A percentile compares a stretch with the other conserved stretches of the same genome.
These are phyloP conservation scores for Effrenium voratum DNA, from an alignment of 73 alveolate genomes.

Conservation along the genomic window DNA sequence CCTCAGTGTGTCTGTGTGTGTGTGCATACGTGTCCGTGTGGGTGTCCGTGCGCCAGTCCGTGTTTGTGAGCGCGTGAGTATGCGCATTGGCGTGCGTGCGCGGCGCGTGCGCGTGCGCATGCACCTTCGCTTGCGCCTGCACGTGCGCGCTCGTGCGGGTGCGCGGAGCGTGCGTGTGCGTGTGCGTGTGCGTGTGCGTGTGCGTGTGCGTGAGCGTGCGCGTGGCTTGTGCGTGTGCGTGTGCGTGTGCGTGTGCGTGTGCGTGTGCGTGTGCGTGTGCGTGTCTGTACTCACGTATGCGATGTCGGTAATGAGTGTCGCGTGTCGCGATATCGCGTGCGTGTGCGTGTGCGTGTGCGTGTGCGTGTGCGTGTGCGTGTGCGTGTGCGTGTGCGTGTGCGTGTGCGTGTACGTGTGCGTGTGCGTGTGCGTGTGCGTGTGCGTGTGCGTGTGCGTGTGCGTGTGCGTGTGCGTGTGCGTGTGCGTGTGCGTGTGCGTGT, in stretches of 20 bases:
- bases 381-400: conserved; percentile 59
- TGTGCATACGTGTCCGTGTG: background rate
- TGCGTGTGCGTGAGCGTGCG: too few relatives aligned
- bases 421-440: conserved; percentile 57
- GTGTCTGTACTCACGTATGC: too few relatives aligned
- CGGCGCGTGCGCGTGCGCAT: too few relatives aligned
- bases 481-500: conserved; percentile 57
- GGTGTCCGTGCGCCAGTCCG: too few relatives aligned
- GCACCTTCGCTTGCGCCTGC: too few relatives aligned
- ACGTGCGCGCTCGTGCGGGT: too few relatives aligned
- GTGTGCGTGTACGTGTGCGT: conserved; percentile 52
- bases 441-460: conserved; percentile 59
- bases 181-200: too few relatives aligned
- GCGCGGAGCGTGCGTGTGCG: too few relatives aligned
- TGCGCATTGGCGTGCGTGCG: too few relatives aligned
- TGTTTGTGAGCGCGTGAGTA: too few relatives aligned
- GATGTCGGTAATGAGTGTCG: background rate
- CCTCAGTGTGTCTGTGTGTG: background rate
- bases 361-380: conserved; percentile 57
- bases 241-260: background rate
- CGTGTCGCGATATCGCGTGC: background rate
- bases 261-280: background rate
- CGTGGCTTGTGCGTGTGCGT: too few relatives aligned
- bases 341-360: conserved; percentile 50
- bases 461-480: conserved; percentile 57